Base-by-base conservation (phyloP, 2,329 filamentous ascomycete genomes). In the Arthrobotrys iridis region DNA sequence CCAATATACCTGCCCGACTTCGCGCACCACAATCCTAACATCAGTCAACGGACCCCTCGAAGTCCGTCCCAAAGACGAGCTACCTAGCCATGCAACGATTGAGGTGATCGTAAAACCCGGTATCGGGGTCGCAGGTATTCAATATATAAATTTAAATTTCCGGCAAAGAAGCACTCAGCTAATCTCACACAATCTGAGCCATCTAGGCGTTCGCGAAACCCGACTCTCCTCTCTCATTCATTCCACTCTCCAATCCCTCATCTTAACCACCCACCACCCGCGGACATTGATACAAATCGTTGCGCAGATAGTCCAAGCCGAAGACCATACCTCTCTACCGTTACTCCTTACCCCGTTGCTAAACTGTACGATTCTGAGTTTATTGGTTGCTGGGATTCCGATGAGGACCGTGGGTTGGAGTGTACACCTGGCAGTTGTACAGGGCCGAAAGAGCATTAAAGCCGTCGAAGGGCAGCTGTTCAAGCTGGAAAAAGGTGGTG, bases 21-120 rank as follows among this genome's bases (percentile, higher is more conserved):
- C 90, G 1, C 86, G 89, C 79, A 96, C 93, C 82, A 90, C 89
- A 46, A 87, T 98, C 77, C 88, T 96, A 63, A 91, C 91, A 66
- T 90, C 92, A 11, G 93, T 96, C 78, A 98, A 97, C 83, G 95
- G 94, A 0, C 95, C 95, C 13, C 88, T 98, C 78, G 95, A 99
- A 84, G 92, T 94, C 13, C 89, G 89, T 79, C 88, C 93, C 80
- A 89, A 92, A 79, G 94, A 99, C 81, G 93, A 98, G 82, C 88
- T 95, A 78, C 91, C 95, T 5, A 93, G 96, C 82, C 93, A 97
- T 84, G 93, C 94, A 26, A 88, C 90, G 57, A 86, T 99, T 78
- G 95, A 98, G 83, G 92, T 99, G 70, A 89, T 94, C 81, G 88
- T 99, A 77, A 89, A 95, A 81, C 94, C 94, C 55, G 90, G 91